phyloP scores from a whole-genome alignment of 2,329 filamentous ascomycete species.

The Penicillium sp. region DNA sequence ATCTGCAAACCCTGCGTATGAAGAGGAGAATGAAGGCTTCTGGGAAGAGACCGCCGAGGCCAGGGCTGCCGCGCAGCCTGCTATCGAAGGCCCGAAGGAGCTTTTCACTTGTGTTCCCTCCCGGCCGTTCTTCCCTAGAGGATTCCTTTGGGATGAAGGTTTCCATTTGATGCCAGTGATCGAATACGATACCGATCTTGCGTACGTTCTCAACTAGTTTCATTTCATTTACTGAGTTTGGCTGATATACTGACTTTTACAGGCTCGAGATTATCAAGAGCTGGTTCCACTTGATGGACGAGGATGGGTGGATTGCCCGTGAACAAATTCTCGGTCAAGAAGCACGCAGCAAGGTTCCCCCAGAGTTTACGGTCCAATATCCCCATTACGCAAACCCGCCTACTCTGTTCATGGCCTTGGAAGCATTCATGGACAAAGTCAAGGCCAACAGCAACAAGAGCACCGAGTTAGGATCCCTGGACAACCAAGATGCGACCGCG shows the following conservation, averaged over 20 bases:
- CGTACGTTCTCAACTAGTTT: conserved; percentile 42
- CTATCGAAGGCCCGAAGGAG: conserved; percentile 77
- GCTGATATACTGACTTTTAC: conserved; percentile 12
- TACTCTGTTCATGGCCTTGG: conserved; percentile 85
- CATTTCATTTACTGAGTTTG: background rate
- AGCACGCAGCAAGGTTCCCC: conserved; percentile 89
- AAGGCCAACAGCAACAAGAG: conserved; percentile 47
- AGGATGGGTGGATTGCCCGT: conserved; percentile 94
- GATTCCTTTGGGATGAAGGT: conserved; percentile 97
- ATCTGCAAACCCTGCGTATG: conserved; percentile 87
- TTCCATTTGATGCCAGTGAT: conserved; percentile 89
- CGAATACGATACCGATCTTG: conserved; percentile 91
- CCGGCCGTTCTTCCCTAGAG: conserved; percentile 90
- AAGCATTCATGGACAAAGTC: conserved; percentile 77
- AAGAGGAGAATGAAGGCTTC: conserved; percentile 92
- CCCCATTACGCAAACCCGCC: conserved; percentile 97
- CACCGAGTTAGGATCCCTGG: conserved; percentile 23
- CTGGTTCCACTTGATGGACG: conserved; percentile 95
- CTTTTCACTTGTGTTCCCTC: conserved; percentile 91
- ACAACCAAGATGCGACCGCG: conserved; percentile 34
- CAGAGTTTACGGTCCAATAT: conserved; percentile 92
- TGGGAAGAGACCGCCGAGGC: conserved; percentile 89
- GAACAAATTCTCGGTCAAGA: conserved; percentile 93
- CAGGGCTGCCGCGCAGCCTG: conserved; percentile 63
- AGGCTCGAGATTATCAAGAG: conserved; percentile 80